Conservation (phyloP, 352 stramenopile genomes). For the Phytophthora hibernalis region DNA sequence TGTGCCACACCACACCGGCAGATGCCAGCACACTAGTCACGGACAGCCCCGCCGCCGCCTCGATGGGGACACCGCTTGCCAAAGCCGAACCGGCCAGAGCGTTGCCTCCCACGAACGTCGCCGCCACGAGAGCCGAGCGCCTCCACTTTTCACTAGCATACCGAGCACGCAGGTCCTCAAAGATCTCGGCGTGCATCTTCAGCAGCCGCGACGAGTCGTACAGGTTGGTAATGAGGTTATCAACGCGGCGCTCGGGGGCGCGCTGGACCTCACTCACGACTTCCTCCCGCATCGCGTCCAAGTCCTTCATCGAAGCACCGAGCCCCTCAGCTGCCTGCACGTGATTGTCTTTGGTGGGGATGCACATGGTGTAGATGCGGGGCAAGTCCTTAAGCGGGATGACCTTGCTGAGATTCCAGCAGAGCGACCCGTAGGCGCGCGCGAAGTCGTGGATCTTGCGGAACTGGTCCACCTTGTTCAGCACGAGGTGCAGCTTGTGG, state of each 20-base stretch:
- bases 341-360: constrained; percentile 87
- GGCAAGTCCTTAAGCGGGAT: constrained; percentile 99
- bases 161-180: constrained; percentile 81
- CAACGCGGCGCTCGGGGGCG: constrained; percentile 96
- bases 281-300: constrained; percentile 96
- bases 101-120: constrained; percentile 75
- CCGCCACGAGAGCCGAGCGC: constrained; percentile 67
- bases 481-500: constrained; percentile 99
- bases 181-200: constrained; percentile 95
- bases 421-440: constrained; percentile 98
- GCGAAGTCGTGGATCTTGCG: constrained; percentile 99
- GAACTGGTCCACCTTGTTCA: constrained; percentile 99
- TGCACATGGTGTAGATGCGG: constrained; percentile 99
- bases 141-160: constrained; percentile 87
- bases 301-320: constrained; percentile 91
- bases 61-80: constrained; percentile 76
- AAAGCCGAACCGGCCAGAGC: constrained; percentile 79
- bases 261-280: constrained; percentile 98
- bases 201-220: constrained; percentile 93
- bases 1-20: constrained; percentile 90
- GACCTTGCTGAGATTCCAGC: constrained; percentile 99
- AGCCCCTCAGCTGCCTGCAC: constrained; percentile 56
- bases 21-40: constrained; percentile 81
- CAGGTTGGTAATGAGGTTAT: constrained; percentile 99
- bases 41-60: constrained; percentile 86